Evolutionary conservation across 768 basidiomycete species (phyloP).

Genomic region (Trametes coccinea): DNA sequence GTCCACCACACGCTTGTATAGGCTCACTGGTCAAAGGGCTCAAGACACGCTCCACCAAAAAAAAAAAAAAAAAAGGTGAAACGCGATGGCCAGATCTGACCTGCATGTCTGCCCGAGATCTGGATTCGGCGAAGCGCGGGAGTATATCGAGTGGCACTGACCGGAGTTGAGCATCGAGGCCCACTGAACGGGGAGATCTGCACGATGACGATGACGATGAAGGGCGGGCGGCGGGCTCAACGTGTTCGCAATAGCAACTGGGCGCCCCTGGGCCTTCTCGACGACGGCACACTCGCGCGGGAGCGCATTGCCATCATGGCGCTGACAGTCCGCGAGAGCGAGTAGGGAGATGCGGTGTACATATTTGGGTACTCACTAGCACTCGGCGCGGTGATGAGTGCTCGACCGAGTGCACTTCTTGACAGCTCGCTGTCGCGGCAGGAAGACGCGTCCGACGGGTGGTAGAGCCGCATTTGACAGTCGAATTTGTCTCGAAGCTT

Average conservation of each 20-base stretch:
- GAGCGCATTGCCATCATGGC: not conserved
- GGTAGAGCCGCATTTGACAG: too few species aligned
- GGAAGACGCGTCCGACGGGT: not conserved
- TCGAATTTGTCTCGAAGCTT: too few species aligned
- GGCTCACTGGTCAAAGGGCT: too few species aligned
- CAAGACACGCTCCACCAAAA: too few species aligned
- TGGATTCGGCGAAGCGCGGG: too few species aligned
- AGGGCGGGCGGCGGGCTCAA: not conserved
- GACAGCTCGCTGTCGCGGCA: not conserved
- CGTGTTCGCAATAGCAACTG: not conserved
- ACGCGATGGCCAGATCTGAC: too few species aligned
- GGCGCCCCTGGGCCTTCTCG: not conserved
- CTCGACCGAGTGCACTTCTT: not conserved
- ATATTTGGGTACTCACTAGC: not conserved
- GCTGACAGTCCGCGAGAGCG: not conserved
- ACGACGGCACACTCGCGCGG: not conserved
- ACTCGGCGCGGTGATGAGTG: not conserved
- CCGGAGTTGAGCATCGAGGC: not conserved
- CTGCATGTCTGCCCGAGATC: too few species aligned
- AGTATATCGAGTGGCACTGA: not conserved
- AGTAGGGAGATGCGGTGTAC: not conserved
- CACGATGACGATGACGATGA: not conserved
- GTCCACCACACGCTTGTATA: too few species aligned
- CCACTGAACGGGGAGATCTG: not conserved
- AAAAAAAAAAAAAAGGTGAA: too few species aligned